Conservation (phyloP, 2,329 filamentous ascomycete species). For the Phyllosticta citribraziliensis region DNA sequence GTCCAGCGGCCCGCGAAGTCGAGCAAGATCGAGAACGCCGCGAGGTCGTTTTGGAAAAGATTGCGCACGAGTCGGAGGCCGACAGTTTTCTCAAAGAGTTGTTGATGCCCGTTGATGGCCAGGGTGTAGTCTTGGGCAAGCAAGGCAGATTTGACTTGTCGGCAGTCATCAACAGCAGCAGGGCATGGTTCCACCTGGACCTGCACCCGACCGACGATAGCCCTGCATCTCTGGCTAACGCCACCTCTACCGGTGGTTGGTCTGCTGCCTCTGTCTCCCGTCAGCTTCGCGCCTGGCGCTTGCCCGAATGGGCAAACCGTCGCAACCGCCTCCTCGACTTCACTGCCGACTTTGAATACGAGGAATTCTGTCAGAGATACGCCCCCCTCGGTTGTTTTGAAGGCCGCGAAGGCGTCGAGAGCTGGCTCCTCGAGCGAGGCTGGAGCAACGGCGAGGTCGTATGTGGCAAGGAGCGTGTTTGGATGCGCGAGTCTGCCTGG, state of each 20-base stretch:
- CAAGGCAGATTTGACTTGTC: constrained; percentile 70
- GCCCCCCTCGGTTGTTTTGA: constrained; percentile 75
- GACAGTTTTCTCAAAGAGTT: constrained; percentile 75
- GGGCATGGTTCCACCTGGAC: constrained; percentile 90
- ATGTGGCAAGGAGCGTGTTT: constrained; percentile 81
- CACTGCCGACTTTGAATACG: constrained; percentile 89
- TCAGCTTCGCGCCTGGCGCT: constrained; percentile 83
- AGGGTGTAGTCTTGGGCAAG: constrained; percentile 73
- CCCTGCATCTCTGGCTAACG: constrained; percentile 62
- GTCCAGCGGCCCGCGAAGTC: constrained; percentile 58
- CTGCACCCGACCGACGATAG: constrained; percentile 85
- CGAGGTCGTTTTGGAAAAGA: constrained; percentile 75
- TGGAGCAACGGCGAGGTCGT: constrained; percentile 98
- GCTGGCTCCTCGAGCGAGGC: constrained; percentile 84
- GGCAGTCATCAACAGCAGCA: constrained; percentile 66
- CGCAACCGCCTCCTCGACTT: constrained; percentile 87
- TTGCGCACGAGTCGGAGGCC: constrained; percentile 68
- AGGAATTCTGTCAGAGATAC: constrained; percentile 84
- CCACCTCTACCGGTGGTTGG: constrained; percentile 74
- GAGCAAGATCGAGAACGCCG: constrained; percentile 73
- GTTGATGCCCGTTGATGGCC: constrained; percentile 65
- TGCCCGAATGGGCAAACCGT: constrained; percentile 94
- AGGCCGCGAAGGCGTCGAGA: constrained; percentile 86
- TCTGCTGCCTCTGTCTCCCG: constrained; percentile 86
- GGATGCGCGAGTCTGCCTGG: constrained; percentile 91